phyloP scores from a whole-genome alignment of 495 filamentous ascomycete genomes.

The Polyplosphaeria fusca region DNA sequence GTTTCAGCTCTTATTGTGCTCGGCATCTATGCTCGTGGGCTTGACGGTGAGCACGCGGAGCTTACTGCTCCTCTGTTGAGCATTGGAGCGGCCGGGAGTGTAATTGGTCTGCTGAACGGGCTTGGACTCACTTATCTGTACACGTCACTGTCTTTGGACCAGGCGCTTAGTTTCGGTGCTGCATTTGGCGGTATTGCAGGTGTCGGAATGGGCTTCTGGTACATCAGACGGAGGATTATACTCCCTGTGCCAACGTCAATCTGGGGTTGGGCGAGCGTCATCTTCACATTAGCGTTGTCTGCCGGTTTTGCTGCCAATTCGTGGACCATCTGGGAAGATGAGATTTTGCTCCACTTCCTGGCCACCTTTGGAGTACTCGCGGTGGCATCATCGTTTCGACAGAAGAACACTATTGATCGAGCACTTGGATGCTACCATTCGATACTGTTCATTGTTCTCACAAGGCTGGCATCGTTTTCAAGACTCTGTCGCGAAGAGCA shows the following conservation, averaged over 20 bases:
- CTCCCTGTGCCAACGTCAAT: slow-evolving; percentile 70
- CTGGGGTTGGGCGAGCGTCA: slow-evolving; percentile 81
- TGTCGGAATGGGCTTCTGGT: slow-evolving; percentile 56
- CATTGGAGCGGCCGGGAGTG: slow-evolving; percentile 38
- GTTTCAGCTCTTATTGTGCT: slow-evolving; percentile 62
- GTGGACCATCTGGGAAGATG: slow-evolving; percentile 98
- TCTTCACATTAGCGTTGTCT: slow-evolving; percentile 79
- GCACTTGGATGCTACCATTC: slow-evolving; percentile 79
- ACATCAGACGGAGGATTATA: slow-evolving; percentile 47
- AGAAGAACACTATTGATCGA: slow-evolving; percentile 59
- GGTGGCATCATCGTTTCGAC: slow-evolving; percentile 70
- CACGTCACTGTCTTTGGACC: slow-evolving; percentile 26
- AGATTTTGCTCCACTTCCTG: slow-evolving; percentile 88
- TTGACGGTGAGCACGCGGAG: slow-evolving; percentile 51
- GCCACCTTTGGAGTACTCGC: slow-evolving; percentile 76
- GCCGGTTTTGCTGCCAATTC: slow-evolving; percentile 95
- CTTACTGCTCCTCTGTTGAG: slow-evolving; percentile 50
- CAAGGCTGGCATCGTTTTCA: slow-evolving; percentile 79
- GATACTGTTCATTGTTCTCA: slow-evolving; percentile 74
- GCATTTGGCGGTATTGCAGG: slow-evolving; percentile 63
- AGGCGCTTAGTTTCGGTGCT: slow-evolving; percentile 48
- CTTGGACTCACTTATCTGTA: slow-evolving; percentile 27
- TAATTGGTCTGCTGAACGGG: slow-evolving; percentile 36
- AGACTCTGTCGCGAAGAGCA: slow-evolving; percentile 96
- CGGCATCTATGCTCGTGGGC: slow-evolving; percentile 65